Evolutionary conservation across 2,329 filamentous ascomycete genomes (phyloP).

Genomic region (Fulvia fulva): DNA sequence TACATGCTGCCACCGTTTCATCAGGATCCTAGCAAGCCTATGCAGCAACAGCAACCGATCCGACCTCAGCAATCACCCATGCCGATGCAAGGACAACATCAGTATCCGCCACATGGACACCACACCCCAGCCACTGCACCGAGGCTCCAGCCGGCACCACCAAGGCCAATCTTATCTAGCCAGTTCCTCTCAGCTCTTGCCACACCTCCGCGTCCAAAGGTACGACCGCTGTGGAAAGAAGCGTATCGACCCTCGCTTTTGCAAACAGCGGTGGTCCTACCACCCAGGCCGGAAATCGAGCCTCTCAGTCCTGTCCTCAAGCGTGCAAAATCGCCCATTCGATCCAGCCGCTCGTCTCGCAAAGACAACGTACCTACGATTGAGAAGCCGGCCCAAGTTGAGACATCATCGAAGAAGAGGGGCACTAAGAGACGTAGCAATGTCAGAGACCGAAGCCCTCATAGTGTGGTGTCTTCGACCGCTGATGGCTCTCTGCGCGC

Average conservation of each 20-base stretch:
- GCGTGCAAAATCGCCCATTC: slow-evolving; percentile 19
- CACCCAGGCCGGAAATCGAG: slow-evolving; percentile 31
- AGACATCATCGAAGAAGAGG: slow-evolving; percentile 12
- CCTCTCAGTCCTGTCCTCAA: slow-evolving; percentile 33
- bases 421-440: slow-evolving; percentile 12
- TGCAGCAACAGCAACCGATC: slow-evolving; percentile 15
- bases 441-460: slow-evolving; percentile 25
- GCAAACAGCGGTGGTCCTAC: slow-evolving; percentile 21
- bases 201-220: slow-evolving; percentile 23
- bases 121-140: slow-evolving; percentile 26
- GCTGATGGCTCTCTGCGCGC: slow-evolving; percentile 42
- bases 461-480: slow-evolving; percentile 46
- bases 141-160: slow-evolving; percentile 15
- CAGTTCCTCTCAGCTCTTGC: slow-evolving; percentile 26
- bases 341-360: slow-evolving; percentile 10
- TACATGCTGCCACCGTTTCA: slow-evolving; percentile 48
- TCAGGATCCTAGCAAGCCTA: slow-evolving; percentile 37
- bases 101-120: slow-evolving; percentile 16
- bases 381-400: slow-evolving; percentile 14
- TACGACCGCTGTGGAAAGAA: slow-evolving; percentile 30
- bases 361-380: slow-evolving; percentile 11
- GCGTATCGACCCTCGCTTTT: slow-evolving; percentile 5
- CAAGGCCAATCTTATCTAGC: slow-evolving; percentile 18
- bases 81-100: slow-evolving; percentile 8
- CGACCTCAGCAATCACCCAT: slow-evolving; percentile 16